Conservation (phyloP, 495 filamentous ascomycete species). For the Penicillium lagena region DNA sequence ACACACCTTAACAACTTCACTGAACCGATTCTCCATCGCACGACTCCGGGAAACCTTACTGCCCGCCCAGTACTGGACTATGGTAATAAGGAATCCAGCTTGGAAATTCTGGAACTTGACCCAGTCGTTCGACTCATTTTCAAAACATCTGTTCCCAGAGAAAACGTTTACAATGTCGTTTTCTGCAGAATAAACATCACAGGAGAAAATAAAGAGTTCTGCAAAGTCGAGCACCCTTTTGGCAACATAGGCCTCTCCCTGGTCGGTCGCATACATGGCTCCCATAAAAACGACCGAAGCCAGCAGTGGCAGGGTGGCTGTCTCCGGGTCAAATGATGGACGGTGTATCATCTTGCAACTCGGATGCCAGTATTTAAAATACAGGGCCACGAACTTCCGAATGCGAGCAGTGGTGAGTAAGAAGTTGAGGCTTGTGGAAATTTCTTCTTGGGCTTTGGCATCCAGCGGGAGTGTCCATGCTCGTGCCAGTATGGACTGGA, state of each 20-base stretch:
- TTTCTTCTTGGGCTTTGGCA: constrained; percentile 31
- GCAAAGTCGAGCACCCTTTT: constrained; percentile 40
- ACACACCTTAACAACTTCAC: constrained; percentile 33
- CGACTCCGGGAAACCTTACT: constrained; percentile 31
- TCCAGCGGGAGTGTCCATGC: constrained; percentile 32
- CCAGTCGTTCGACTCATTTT: constrained; percentile 27
- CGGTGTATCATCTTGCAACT: constrained; percentile 37
- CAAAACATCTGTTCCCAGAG: constrained; percentile 10
- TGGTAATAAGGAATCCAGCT: constrained; percentile 34
- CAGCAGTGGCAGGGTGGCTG: constrained; percentile 29
- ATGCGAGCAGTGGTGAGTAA: constrained; percentile 37
- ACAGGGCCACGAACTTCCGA: constrained; percentile 31
- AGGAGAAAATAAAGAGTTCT: constrained; percentile 40
- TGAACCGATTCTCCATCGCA: constrained; percentile 40
- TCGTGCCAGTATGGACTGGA: constrained; percentile 30
- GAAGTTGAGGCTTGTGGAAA: constrained; percentile 31
- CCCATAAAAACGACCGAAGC: constrained; percentile 38
- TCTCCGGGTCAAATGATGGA: constrained; percentile 33
- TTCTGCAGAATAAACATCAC: constrained; percentile 34
- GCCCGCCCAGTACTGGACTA: constrained; percentile 44
- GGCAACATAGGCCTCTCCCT: constrained; percentile 28
- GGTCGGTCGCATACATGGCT: constrained; percentile 40
- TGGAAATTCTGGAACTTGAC: constrained; percentile 37
- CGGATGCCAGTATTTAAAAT: constrained; percentile 42
- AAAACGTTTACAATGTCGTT: constrained; percentile 30